phyloP scores from a whole-genome alignment of 768 basidiomycete genomes.

The Amanita phalloides region DNA sequence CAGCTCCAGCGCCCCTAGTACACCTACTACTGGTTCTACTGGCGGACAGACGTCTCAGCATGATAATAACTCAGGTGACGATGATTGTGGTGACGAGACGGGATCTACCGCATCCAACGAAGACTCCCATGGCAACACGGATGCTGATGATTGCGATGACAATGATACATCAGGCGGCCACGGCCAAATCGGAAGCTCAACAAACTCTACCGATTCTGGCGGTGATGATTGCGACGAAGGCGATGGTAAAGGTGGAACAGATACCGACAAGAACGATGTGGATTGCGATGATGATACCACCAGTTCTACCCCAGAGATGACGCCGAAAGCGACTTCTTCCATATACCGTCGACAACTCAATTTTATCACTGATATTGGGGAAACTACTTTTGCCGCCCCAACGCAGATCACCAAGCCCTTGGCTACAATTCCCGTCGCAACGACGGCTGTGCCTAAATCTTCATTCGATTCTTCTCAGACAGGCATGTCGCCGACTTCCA shows the following conservation, averaged over 20 bases:
- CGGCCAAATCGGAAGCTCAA: slow-evolving; percentile 1
- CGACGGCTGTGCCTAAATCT: too few species aligned
- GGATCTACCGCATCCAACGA: not conserved
- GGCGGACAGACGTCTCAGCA: too few species aligned
- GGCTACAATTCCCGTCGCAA: not conserved
- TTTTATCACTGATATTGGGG: not conserved
- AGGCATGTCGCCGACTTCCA: too few species aligned
- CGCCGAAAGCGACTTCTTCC: not conserved
- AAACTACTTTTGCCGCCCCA: not conserved
- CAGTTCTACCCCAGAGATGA: slow-evolving; percentile 1
- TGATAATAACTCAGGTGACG: too few species aligned
- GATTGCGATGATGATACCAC: slow-evolving; percentile 7
- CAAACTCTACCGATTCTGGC: not conserved
- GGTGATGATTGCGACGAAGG: not conserved
- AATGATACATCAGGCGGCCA: not conserved
- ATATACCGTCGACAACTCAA: not conserved
- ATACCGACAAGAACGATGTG: slow-evolving; percentile 5
- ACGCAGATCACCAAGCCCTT: not conserved
- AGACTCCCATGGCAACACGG: not conserved
- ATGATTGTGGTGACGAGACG: not conserved
- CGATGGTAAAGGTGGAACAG: slow-evolving; percentile 5
- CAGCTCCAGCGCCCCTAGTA: too few species aligned
- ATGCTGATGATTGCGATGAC: slow-evolving; percentile 6
- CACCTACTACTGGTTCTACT: too few species aligned
- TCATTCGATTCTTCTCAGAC: too few species aligned